Conservation (phyloP, 2,329 filamentous ascomycete genomes). For the Alternaria gansuensis region DNA sequence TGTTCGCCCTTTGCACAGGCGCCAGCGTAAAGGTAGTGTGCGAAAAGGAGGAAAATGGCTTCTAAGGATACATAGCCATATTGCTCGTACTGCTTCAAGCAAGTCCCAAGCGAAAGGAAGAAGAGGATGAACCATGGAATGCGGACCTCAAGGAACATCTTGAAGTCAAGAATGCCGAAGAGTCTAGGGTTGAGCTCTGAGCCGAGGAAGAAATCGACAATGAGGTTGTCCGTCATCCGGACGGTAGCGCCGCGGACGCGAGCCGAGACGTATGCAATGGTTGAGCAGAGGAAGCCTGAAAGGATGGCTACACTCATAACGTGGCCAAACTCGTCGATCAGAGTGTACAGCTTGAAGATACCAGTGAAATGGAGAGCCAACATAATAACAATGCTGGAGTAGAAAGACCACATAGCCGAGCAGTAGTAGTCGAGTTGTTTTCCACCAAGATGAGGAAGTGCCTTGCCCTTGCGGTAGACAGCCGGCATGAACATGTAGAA, state of each 20-base stretch:
- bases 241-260: slow-evolving; percentile 81
- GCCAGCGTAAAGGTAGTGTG: slow-evolving; percentile 91
- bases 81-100: slow-evolving; percentile 81
- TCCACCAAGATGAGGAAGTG: slow-evolving; percentile 80
- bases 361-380: slow-evolving; percentile 81
- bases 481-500: slow-evolving; percentile 89
- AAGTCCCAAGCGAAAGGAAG: slow-evolving; percentile 77
- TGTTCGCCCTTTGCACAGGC: slow-evolving; percentile 93
- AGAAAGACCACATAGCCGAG: slow-evolving; percentile 87
- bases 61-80: slow-evolving; percentile 90
- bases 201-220: slow-evolving; percentile 94
- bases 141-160: slow-evolving; percentile 95
- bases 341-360: slow-evolving; percentile 85
- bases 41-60: slow-evolving; percentile 83
- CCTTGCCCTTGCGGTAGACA: slow-evolving; percentile 86
- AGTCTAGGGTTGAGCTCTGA: slow-evolving; percentile 86
- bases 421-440: slow-evolving; percentile 95
- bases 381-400: slow-evolving; percentile 78
- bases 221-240: slow-evolving; percentile 83
- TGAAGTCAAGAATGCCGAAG: slow-evolving; percentile 85
- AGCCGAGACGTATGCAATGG: slow-evolving; percentile 87
- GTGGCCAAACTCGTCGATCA: slow-evolving; percentile 94
- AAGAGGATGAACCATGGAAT: slow-evolving; percentile 93
- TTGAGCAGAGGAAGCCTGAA: slow-evolving; percentile 83
- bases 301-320: slow-evolving; percentile 92